Base-by-base conservation (phyloP, 1,139 yeast species). In the Candida sanyaensis region DNA sequence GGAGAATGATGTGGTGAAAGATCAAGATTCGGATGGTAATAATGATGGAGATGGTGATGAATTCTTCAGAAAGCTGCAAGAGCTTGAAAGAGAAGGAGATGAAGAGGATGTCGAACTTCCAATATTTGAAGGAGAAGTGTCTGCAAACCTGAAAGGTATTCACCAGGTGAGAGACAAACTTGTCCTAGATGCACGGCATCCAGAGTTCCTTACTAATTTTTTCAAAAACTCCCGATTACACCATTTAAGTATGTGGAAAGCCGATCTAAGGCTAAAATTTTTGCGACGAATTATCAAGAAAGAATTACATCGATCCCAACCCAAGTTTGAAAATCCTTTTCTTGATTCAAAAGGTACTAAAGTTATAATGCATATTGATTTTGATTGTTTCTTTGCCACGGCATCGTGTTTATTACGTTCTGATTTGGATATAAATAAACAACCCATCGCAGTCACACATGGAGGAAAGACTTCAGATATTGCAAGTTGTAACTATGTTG, bases 401-500 rank as follows among this genome's bases (percentile, higher is more conserved):
- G 97, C 88, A 0, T 88, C 97, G 0, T 80, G 89, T 11, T 68
- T 84, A 45, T 71, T 67, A 6, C 71, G 75, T 39, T 86, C 87
- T 0, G 72, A 83, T 6, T 58, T 83, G 21, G 84, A 86, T 57
- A 75, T 86, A 11, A 60, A 77, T 11, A 70, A 54, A 6, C 81
- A 76, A 27, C 96, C 97, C 0, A 77, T 91, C 4, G 91, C 95
- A 41, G 97, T 93, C 0, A 83, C 96, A 4, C 92, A 90, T 63
- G 97, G 97, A 10, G 80, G 80, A 0, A 71, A 71, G 5, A 75
- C 83, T 1, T 76, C 82, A 0, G 99, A 93, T 63, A 74, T 93
- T n/a, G 95, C 98, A 0, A 88, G 96, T 53, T 91, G 97, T 61
- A 93, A 92, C 62, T 93, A 93, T 62, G 83, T 78, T 8, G 97